Conservation (phyloP, 495 filamentous ascomycete genomes). For the Stereocaulon alpinum region DNA sequence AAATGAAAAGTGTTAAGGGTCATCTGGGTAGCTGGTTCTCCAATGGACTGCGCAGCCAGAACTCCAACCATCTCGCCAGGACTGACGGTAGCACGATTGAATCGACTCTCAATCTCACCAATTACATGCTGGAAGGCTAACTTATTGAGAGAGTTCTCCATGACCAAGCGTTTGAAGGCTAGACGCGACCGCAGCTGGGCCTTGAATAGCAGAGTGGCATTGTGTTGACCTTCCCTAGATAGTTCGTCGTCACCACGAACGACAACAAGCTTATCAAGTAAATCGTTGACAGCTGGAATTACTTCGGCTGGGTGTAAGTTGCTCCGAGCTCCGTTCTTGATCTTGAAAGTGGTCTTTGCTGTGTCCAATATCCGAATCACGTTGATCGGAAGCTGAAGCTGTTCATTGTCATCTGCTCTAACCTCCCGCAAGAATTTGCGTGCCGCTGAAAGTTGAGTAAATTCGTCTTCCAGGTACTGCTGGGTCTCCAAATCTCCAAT, state of each 20-base stretch:
- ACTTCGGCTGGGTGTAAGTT: constrained; percentile 86
- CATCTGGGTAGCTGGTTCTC: constrained; percentile 98
- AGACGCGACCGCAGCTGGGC: constrained; percentile 79
- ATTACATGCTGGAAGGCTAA: constrained; percentile 87
- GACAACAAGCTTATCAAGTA: constrained; percentile 68
- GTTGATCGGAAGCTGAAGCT: constrained; percentile 86
- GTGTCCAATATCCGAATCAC: constrained; percentile 81
- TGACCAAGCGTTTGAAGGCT: constrained; percentile 82
- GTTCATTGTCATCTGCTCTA: constrained; percentile 59
- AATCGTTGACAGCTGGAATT: constrained; percentile 64
- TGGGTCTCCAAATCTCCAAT: constrained; percentile 78
- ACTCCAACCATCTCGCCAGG: constrained; percentile 99
- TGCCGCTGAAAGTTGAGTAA: constrained; percentile 62
- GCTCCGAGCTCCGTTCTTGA: constrained; percentile 72
- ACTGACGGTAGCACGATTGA: constrained; percentile 65
- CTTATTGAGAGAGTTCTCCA: constrained; percentile 74
- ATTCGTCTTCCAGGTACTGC: constrained; percentile 77
- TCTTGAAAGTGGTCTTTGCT: constrained; percentile 79
- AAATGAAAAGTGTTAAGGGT: constrained; percentile 99
- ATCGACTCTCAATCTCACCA: constrained; percentile 81
- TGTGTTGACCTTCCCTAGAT: constrained; percentile 76
- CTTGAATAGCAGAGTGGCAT: constrained; percentile 83
- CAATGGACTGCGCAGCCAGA: constrained; percentile 93
- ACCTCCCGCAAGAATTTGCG: constrained; percentile 63
- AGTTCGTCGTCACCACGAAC: constrained; percentile 76